phyloP scores from a whole-genome alignment of 805 yeast genomes.

The Candida ponderosae region DNA sequence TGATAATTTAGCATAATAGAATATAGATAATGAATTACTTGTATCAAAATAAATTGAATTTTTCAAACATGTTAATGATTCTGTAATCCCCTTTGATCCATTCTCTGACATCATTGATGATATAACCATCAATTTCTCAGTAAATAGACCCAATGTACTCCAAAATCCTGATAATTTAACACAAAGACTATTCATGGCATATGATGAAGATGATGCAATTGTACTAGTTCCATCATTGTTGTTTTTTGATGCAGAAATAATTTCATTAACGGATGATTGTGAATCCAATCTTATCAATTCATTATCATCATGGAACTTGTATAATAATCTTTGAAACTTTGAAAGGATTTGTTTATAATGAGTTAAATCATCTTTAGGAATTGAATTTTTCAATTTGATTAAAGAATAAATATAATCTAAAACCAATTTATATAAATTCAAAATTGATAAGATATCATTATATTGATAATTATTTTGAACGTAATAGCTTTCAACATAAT shows the following conservation, averaged over 20 bases:
- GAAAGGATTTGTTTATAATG: slow-evolving; percentile 5
- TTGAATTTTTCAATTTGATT: not conserved
- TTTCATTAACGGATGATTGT: not conserved
- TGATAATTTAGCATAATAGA: slow-evolving; percentile 41
- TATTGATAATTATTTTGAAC: slow-evolving; percentile 26
- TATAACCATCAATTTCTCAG: not conserved
- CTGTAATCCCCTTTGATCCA: not conserved
- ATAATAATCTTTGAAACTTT: slow-evolving; percentile 6
- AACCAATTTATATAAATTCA: slow-evolving; percentile 6
- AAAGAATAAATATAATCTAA: slow-evolving; percentile 3
- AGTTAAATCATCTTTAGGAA: slow-evolving; percentile 6
- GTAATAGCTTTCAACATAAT: slow-evolving; percentile 30
- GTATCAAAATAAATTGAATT: slow-evolving; percentile 12
- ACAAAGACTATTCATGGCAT: not conserved
- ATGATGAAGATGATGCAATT: not conserved
- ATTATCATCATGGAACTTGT: slow-evolving; percentile 6
- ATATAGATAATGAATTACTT: slow-evolving; percentile 7
- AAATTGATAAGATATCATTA: slow-evolving; percentile 28
- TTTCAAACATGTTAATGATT: slow-evolving; percentile 4
- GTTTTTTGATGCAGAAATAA: slow-evolving; percentile 2
- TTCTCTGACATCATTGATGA: not conserved
- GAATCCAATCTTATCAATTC: slow-evolving; percentile 2
- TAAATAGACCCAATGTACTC: not conserved
- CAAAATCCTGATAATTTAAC: not conserved
- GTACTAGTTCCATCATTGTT: not conserved